These are phyloP conservation scores for Clonostachys rhizophaga DNA, from an alignment of 2,329 filamentous ascomycete species.

Conservation along the genomic window DNA sequence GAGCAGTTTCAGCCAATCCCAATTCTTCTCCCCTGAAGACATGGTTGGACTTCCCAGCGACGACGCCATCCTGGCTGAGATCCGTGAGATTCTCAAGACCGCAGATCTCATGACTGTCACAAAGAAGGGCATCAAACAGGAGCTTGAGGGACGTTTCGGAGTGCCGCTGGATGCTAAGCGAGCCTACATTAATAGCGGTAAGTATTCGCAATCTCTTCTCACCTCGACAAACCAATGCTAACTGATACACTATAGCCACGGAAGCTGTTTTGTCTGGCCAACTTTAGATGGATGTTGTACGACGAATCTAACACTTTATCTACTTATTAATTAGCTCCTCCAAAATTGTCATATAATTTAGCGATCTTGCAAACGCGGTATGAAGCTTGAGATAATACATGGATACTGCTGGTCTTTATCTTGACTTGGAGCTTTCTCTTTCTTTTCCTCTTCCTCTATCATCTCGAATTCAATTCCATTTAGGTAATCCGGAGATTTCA, in stretches of 20 bases:
- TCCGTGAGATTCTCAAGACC: slow-evolving; percentile 85
- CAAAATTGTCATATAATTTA: too few relatives aligned
- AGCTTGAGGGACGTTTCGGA: slow-evolving; percentile 87
- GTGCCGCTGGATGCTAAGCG: slow-evolving; percentile 82
- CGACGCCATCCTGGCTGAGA: slow-evolving; percentile 87
- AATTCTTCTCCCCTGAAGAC: slow-evolving; percentile 60
- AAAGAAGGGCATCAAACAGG: slow-evolving; percentile 95
- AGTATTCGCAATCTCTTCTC: slow-evolving; percentile 26
- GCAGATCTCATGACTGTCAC: slow-evolving; percentile 97
- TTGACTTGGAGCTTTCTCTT: too few relatives aligned
- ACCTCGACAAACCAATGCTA: slow-evolving; percentile 14
- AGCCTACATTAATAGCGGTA: slow-evolving; percentile 91
- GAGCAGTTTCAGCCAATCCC: slow-evolving; percentile 56
- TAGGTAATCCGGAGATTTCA: too few relatives aligned
- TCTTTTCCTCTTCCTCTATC: too few relatives aligned
- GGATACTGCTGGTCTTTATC: too few relatives aligned
- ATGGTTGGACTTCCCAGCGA: slow-evolving; percentile 77
- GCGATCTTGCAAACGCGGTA: too few relatives aligned
- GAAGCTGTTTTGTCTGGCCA: slow-evolving; percentile 73
- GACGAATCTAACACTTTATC: background rate
- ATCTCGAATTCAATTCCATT: too few relatives aligned
- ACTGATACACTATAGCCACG: slow-evolving; percentile 48
- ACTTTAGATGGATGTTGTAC: too few relatives aligned
- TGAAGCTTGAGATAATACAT: too few relatives aligned
- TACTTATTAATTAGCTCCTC: background rate